Base-by-base conservation (phyloP, 2,329 filamentous ascomycete species). In the Talaromyces verruculosus region DNA sequence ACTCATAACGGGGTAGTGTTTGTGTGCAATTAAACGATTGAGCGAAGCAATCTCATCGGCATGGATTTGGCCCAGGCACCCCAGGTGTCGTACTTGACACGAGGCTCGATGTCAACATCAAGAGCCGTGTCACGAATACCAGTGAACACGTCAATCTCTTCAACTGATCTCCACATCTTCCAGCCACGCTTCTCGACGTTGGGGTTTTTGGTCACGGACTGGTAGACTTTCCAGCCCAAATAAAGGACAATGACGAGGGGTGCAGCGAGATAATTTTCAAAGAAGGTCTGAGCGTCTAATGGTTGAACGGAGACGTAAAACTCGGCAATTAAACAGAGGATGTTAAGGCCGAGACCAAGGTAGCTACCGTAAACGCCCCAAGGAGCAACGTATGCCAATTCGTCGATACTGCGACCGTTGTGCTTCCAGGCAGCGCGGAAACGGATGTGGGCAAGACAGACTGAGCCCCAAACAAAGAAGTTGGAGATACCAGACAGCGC, bases 391-490 rank as follows among this genome's bases (percentile, higher is more conserved):
- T 88, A 91, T 0, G 88, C 86, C 3, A 91, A 84, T 72, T 89
- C 87, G n/a, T 89, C 86, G 3, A 89, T 74, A 1, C 80, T 82
- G 71, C 85, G 86, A 28, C 87, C 87, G 65, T 88, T 82, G 17
- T 70, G 57, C n/a, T 62, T 75, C 88, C 88, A 90, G 0, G 87
- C 88, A 4, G 72, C 69, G 43, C 88, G 87, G 83, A 89, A 90
- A 22, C 89, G 87, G 72, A 91, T 89, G 71, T 91, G 89, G 2
- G 87, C 83, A 19, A 88, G 74, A 73, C 87, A 89, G 71, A 90
- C 88, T 55, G 84, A 87, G 25, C 82, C 86, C 88, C 88, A 90
- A 17, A 87, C 86, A 75, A 89, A 89, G 53, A 90, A 82, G 28
- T 86, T 83, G 13, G 84, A 84, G 1, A 90, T 82, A 63, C 86